Evolutionary conservation across 2,329 filamentous ascomycete genomes (phyloP), one percentile per base, ranked within the genome.

Genomic region (Metarhizium brunneum): DNA sequence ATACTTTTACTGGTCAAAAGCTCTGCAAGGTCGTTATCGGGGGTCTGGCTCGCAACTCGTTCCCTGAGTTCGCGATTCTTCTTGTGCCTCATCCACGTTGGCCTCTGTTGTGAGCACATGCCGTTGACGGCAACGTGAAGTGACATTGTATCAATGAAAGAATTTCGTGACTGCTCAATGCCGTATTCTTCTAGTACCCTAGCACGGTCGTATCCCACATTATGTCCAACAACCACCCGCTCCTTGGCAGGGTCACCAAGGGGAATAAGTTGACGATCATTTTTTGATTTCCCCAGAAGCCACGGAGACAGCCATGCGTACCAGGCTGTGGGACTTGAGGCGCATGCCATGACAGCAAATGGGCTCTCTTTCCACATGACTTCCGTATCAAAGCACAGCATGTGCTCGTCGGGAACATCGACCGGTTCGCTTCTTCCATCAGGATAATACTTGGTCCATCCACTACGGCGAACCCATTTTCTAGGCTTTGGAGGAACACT

Each of bases 291-390:
- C 35, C 85, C 88, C 18, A 99, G 73, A 40, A 99, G 74, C 92
- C 92, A 99, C 0, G 94, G 94, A 13, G 94, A 99, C 54, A 99
- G 71, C 94, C 94, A 99, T 0, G 87, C 90, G 73, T 99, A 99
- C 95, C 95, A 99, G 35, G 91, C 86, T 3, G 85, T 92, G 0
- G 90, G 86, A 62, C 91, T 91, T 18, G 86, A 88, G 14, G 95
- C 94, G 68, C 92, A 97, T 25, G 95, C 94, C 90, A 99, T 97
- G 56, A 96, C 90, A 0, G 95, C 91, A 69, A 90, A 99, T 0
- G 88, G 86, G 61, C 86, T 92, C 66, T 94, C 84, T 68, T 95
- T 95, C 82, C 87, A 99, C 86, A 99, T 86, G 50, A 96, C 92
- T 71, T 99, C 94, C 1, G 92, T 95, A 71, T 99, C 94, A 64